phyloP scores from a whole-genome alignment of 352 stramenopile genomes.

The Plasmopara viticola region DNA sequence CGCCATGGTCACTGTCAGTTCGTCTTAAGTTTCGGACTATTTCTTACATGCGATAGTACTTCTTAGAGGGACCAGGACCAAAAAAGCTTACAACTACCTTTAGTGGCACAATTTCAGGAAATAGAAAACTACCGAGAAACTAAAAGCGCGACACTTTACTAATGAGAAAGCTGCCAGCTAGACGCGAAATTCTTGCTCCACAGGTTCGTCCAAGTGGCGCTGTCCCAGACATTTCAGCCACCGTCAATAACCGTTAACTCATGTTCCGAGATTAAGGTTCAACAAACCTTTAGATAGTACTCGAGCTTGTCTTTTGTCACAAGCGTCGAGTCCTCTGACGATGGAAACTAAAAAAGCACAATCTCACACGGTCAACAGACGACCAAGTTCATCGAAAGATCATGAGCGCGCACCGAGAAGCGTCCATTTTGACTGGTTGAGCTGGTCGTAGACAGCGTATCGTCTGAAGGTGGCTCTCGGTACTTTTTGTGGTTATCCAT shows the following conservation, averaged over 20 bases:
- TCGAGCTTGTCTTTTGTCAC: constrained; percentile 80
- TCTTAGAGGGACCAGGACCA: too few relatives aligned
- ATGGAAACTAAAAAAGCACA: constrained; percentile 29
- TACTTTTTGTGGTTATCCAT: constrained; percentile 52
- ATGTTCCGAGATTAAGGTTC: not conserved
- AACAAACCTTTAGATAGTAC: constrained; percentile 79
- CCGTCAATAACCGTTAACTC: constrained; percentile 9
- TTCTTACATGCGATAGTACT: too few relatives aligned
- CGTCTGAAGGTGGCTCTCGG: constrained; percentile 34
- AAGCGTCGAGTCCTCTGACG: constrained; percentile 46
- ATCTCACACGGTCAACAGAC: not conserved
- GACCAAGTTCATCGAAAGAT: not conserved
- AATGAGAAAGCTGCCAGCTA: constrained; percentile 8
- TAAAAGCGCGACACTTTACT: not conserved
- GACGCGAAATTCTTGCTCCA: constrained; percentile 27
- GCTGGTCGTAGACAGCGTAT: constrained; percentile 55
- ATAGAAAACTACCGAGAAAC: too few relatives aligned
- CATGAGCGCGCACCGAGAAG: constrained; percentile 32
- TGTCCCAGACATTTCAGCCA: constrained; percentile 12
- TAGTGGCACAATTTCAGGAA: too few relatives aligned
- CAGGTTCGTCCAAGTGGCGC: constrained; percentile 40
- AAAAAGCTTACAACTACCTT: too few relatives aligned
- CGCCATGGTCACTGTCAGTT: constrained; percentile 6
- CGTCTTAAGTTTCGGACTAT: too few relatives aligned
- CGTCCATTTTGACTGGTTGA: constrained; percentile 43